Percentiles rank a stretch among this genome's conserved stretches.
phyloP scores from a whole-genome alignment of 495 filamentous ascomycete genomes.

The Aspergillus homomorphus region DNA sequence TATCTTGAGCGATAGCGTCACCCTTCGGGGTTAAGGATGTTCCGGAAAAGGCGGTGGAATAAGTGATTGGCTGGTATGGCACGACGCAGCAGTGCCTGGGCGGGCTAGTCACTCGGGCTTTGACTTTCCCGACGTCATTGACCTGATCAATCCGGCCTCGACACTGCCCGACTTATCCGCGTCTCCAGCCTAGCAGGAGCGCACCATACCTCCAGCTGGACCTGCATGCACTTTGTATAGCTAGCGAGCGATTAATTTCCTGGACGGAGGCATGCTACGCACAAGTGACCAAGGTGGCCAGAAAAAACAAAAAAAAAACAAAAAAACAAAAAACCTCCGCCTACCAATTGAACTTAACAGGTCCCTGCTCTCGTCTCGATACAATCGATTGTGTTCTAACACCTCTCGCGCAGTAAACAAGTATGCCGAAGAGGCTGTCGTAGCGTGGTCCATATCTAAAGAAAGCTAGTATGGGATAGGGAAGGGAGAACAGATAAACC shows the following conservation, averaged over 20 bases:
- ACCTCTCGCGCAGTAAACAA: no score
- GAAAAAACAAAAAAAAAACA: no score
- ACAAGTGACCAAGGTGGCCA: no score
- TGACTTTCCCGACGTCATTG: constrained; percentile 23
- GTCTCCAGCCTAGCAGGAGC: neutral
- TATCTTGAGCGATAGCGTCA: constrained; percentile 18
- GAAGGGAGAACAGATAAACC: constrained; percentile 16
- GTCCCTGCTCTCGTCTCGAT: no score
- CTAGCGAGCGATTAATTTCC: no score
- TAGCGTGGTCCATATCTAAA: constrained; percentile 1
- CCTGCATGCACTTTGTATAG: no score
- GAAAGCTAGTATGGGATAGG: constrained; percentile 11
- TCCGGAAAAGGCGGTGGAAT: constrained; percentile 9
- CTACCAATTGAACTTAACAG: no score
- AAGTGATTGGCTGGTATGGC: constrained; percentile 10
- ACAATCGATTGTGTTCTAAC: no score
- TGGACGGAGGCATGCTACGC: no score
- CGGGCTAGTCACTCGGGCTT: neutral
- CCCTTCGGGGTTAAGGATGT: constrained; percentile 16
- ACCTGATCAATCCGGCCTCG: constrained; percentile 6
- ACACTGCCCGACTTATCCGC: neutral
- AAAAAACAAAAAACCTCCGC: no score
- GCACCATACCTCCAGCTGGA: no score
- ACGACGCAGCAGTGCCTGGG: constrained; percentile 7
- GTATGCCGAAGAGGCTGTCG: neutral